These are phyloP conservation scores for Sambucus nigra DNA, from an alignment of 129 eudicot species.

Conservation along the genomic window DNA sequence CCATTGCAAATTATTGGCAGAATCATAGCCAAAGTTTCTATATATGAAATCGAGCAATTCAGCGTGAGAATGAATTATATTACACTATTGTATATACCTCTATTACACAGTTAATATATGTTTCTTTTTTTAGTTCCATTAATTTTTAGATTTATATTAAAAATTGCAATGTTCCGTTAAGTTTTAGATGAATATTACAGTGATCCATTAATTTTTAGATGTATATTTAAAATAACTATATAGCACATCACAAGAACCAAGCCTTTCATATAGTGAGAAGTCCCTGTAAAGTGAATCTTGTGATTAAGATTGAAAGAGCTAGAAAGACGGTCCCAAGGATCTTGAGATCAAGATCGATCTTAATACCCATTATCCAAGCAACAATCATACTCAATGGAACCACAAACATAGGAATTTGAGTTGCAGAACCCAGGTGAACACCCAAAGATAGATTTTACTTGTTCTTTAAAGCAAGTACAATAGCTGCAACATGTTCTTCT, in stretches of 20 bases:
- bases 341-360: constrained; percentile 64
- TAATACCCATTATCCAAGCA: constrained; percentile 58
- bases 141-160: too few species aligned
- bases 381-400: constrained; percentile 50
- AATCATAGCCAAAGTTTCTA: too few species aligned
- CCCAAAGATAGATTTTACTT: constrained; percentile 83
- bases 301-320: constrained; percentile 51
- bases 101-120: too few species aligned
- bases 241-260: constrained; percentile 75
- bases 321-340: constrained; percentile 60
- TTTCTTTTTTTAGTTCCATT: too few species aligned
- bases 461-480: constrained; percentile 85
- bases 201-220: too few species aligned
- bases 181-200: too few species aligned
- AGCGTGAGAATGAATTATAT: too few species aligned
- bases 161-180: too few species aligned
- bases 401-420: constrained; percentile 92
- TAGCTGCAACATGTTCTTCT: constrained; percentile 95
- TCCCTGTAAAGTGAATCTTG: constrained; percentile 82
- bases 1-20: too few species aligned
- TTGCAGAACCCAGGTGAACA: constrained; percentile 88
- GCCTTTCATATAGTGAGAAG: constrained; percentile 91
- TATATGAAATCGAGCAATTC: too few species aligned
- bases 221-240: too few species aligned
- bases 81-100: too few species aligned